A percentile compares a stretch with the other conserved stretches of the same genome.
phyloP scores from a whole-genome alignment of 2,329 filamentous ascomycete species.

The Sporothrix brunneoviolacea region DNA sequence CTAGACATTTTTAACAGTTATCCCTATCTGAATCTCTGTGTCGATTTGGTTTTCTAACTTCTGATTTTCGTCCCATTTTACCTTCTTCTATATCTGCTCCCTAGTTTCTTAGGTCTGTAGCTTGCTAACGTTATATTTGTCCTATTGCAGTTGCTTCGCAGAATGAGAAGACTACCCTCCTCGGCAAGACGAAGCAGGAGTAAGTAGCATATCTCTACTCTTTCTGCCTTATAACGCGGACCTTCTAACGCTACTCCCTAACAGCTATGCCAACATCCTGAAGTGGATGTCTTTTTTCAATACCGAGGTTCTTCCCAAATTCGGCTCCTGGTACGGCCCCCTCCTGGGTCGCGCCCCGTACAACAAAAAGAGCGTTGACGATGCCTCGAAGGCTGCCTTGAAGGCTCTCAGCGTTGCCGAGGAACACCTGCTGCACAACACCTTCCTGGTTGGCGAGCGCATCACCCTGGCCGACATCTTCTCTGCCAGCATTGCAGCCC shows the following conservation, averaged over 20 bases:
- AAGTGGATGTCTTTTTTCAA: constrained; percentile 98
- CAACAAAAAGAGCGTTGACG: constrained; percentile 97
- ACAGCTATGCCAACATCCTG: constrained; percentile 85
- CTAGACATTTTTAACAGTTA: constrained; percentile 78
- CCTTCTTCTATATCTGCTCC: constrained; percentile 24
- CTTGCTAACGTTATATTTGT: constrained; percentile 18
- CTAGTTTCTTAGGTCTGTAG: not conserved
- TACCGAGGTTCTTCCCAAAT: constrained; percentile 66
- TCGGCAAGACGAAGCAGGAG: constrained; percentile 99
- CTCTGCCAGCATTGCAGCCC: constrained; percentile 67
- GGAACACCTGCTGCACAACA: constrained; percentile 84
- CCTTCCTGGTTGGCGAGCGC: constrained; percentile 95
- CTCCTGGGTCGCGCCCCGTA: constrained; percentile 75
- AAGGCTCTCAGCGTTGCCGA: constrained; percentile 70
- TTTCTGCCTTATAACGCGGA: not conserved
- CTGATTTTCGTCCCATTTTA: constrained; percentile 48
- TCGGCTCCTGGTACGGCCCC: constrained; percentile 80
- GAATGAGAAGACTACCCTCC: constrained; percentile 99
- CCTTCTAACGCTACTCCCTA: constrained; percentile 1
- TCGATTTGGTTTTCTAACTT: constrained; percentile 86
- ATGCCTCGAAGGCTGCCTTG: constrained; percentile 60
- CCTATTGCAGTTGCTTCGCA: constrained; percentile 77
- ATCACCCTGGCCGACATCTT: constrained; percentile 95
- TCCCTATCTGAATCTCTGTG: constrained; percentile 93
- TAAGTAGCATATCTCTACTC: constrained; percentile 34